Evolutionary conservation across 257 asterid genomes (phyloP).

Genomic region (Lycium ferocissimum): DNA sequence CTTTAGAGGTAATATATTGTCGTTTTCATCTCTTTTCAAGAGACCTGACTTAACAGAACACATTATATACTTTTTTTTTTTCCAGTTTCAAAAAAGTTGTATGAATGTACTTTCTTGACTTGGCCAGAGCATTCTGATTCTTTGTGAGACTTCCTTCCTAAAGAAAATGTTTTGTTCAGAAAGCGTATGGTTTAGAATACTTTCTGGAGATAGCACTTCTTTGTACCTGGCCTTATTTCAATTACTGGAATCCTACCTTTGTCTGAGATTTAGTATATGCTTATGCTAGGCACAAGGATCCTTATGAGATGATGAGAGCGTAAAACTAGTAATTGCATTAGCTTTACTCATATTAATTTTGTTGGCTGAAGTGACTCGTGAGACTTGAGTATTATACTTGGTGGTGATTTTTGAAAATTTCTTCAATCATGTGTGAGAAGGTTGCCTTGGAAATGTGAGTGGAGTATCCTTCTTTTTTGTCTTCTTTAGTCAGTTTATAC

Average conservation of each 20-base stretch:
- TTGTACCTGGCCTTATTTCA: constrained; percentile 13
- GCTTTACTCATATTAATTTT: neutral
- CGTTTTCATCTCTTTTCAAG: constrained; percentile 3
- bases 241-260: neutral
- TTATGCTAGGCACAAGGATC: neutral
- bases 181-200: neutral
- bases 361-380: constrained; percentile 4
- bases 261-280: constrained; percentile 18
- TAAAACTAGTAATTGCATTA: neutral
- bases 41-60: neutral
- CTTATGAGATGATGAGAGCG: neutral
- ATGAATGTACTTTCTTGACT: neutral
- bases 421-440: constrained; percentile 4
- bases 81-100: neutral
- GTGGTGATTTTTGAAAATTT: neutral
- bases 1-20: constrained; percentile 76
- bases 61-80: neutral
- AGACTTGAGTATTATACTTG: neutral
- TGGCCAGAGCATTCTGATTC: neutral
- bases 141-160: neutral
- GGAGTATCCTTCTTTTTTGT: constrained; percentile 7
- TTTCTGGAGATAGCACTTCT: constrained; percentile 4
- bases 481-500: neutral
- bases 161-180: neutral
- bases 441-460: constrained; percentile 14